Base-by-base conservation (phyloP, 192 early-diverging fungal genomes). In the Phlyctochytrium bullatum region DNA sequence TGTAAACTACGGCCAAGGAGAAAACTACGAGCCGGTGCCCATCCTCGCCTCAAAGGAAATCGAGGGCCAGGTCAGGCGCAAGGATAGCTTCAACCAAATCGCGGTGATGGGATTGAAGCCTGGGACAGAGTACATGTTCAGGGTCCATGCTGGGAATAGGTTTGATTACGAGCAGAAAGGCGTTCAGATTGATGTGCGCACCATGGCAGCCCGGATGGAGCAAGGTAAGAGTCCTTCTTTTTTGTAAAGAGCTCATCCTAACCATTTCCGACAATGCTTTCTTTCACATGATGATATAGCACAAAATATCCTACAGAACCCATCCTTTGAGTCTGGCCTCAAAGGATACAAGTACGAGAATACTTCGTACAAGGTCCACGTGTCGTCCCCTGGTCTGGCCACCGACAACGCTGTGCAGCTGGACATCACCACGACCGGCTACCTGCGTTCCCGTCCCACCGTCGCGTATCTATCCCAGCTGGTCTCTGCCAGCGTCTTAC, bases 1-100 rank as follows among this genome's bases (percentile, higher is more conserved):
- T 12, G 58, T 71, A 14, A 75, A 75, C 73, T 50, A 56, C 12
- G 69, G 69, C 33, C 68, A 75, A 56, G 73, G 73, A 3, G 73
- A 75, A 66, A 70, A 67, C 73, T 75, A 72, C 35, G 40, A 67
- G n/a, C 71, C 67, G 27, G 64, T 36, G 6, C 69, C 69, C 6
- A 62, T 64, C 12, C 12, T 27, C 6, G 34, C 54, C 16, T 71
- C 69, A 12, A 33, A 57, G 20, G 23, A 54, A 2, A 61, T 34
- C 0, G 62, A 71, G 30, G 69, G 69, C 23, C 63, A 64, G 25
- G 32, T 36, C 25, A 61, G 71, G n/a, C 36, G 0, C 6, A 30
- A 20, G n/a, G 32, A 35, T 12, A 60, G 62, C 23, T 51, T 40
- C 23, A 70, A 70, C 58, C 56, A 58, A 35, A 58, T 75, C 30